Conservation (phyloP, 495 filamentous ascomycete genomes). For the Hypoxylon perforatum region DNA sequence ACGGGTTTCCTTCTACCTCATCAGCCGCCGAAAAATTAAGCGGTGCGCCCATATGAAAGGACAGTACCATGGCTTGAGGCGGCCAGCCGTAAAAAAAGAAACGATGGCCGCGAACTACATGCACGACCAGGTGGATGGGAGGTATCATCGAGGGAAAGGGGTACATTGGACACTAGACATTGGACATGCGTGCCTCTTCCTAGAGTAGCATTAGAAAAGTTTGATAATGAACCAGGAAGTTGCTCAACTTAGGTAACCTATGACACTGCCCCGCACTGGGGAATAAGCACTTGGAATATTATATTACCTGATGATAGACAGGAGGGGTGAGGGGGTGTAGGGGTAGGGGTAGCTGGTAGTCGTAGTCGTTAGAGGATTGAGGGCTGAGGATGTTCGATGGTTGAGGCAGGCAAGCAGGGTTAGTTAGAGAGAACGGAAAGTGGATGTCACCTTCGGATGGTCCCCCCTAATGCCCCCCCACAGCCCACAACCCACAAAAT, state of each 20-base stretch:
- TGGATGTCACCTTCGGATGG: constrained; percentile 16
- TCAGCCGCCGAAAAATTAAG: constrained; percentile 33
- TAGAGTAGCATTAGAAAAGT: not conserved
- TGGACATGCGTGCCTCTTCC: not conserved
- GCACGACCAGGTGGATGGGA: not conserved
- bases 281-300: constrained; percentile 24
- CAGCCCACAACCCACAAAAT: not conserved
- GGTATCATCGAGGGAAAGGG: constrained; percentile 28
- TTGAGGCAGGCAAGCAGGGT: no score
- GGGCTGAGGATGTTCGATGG: not conserved
- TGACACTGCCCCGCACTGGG: constrained; percentile 26
- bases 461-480: not conserved
- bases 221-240: not conserved
- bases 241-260: not conserved
- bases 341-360: not conserved
- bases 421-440: no score
- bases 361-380: constrained; percentile 7
- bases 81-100: constrained; percentile 14
- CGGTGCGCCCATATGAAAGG: constrained; percentile 20
- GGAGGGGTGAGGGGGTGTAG: constrained; percentile 1
- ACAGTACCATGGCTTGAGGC: constrained; percentile 10
- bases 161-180: constrained; percentile 6
- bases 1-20: constrained; percentile 28
- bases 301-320: constrained; percentile 2
- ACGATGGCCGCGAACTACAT: not conserved